phyloP scores from a whole-genome alignment of 257 asterid genomes.

The Solanum etuberosum region DNA sequence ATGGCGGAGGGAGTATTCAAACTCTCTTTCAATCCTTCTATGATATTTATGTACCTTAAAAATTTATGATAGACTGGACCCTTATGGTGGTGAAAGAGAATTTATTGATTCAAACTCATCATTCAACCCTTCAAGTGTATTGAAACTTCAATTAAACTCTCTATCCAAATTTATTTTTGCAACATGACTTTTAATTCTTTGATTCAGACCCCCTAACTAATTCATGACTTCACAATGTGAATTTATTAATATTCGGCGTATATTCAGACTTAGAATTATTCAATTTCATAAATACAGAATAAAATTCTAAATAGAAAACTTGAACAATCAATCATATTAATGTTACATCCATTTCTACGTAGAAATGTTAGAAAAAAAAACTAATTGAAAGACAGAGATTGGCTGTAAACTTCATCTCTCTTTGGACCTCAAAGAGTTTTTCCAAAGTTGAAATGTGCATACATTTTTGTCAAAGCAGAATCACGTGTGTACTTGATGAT shows the following conservation, averaged over 20 bases:
- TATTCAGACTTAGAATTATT: no score
- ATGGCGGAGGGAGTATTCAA: neutral
- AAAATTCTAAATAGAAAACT: neutral
- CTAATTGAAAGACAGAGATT: neutral
- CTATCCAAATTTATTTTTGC: neutral
- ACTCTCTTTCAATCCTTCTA: neutral
- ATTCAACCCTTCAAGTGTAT: neutral
- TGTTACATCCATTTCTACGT: neutral
- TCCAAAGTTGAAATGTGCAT: neutral
- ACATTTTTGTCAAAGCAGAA: neutral
- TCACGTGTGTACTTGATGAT: no score
- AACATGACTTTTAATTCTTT: neutral
- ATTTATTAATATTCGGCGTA: neutral
- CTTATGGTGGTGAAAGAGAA: neutral
- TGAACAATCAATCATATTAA: neutral
- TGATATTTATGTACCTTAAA: neutral
- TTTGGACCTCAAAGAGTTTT: neutral
- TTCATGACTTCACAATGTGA: neutral
- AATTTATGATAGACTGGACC: neutral
- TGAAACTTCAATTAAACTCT: no score
- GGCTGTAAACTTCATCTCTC: neutral
- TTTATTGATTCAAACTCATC: neutral
- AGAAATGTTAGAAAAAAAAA: neutral
- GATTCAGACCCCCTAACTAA: neutral
- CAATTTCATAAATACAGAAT: neutral